Evolutionary conservation across 1,139 yeast genomes (phyloP), one percentile per base, ranked within the genome.

Genomic region (Kodamaea ohmeri): DNA sequence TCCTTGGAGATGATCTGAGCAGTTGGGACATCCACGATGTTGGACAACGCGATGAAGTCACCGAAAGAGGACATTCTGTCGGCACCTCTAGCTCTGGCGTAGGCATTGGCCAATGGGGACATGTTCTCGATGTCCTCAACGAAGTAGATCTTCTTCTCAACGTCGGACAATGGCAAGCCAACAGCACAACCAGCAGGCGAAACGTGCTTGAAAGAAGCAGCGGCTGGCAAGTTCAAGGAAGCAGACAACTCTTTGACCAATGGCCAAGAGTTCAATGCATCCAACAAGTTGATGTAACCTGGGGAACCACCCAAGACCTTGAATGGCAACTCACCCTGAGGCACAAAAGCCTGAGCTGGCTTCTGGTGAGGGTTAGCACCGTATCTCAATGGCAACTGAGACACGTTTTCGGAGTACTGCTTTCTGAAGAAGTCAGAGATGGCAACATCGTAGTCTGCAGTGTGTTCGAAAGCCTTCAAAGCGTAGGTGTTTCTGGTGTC

Each of bases 1-100:
- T 92, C 98, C 68, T 87, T 88, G 43, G 97, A 85, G 62, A 92
- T 92, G 67, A 92, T 92, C 67, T 86, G 86, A 41, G 98, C 98
- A 43, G 98, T 92, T 60, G 97, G 90, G 42, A 85, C 73, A 64
- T 92, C 98, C 49, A 92, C 98, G 66, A 86, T 87, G 73, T 90
- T 90, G 45, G 97, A 88, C 49, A 92, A 76, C 39, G 98, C 98
- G 58, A 92, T 92, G 76, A 90, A 92, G 69, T 92, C 98, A 61
- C 98, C 98, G 60, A 92, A 92, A 12, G 96, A 87, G 11, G 97
- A 89, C 98, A 92, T 92, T 76, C 98, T 84, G 71, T 92, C 98
- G 50, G 98, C 98, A 64, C 98, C 98, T 69, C 98, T 85, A 40
- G 98, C 98, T 69, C 98, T 85, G 32, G 98, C 98, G 58, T 92